These are phyloP conservation scores for Magnaporthiopsis incrustans DNA, from an alignment of 2,329 filamentous ascomycete species.

Conservation along the genomic window DNA sequence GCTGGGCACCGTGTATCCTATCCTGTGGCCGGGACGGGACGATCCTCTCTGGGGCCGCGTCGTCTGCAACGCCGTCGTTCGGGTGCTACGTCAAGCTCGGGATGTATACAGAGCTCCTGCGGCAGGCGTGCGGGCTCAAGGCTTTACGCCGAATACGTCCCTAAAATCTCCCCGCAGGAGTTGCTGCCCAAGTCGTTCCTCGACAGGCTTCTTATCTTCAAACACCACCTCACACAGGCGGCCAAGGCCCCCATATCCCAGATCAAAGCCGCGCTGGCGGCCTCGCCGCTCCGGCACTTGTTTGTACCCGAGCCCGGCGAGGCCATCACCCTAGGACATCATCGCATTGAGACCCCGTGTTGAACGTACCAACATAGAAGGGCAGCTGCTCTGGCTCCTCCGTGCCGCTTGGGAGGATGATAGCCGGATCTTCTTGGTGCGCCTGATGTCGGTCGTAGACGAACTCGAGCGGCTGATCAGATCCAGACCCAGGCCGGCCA, in stretches of 20 bases:
- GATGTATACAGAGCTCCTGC: slow-evolving; percentile 28
- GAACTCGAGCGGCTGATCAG: not conserved
- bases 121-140: slow-evolving; percentile 19
- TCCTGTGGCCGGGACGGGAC: slow-evolving; percentile 10
- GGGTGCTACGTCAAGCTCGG: slow-evolving; percentile 28
- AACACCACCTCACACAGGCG: slow-evolving; percentile 24
- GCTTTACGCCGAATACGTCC: slow-evolving; percentile 25
- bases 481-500: not conserved
- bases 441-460: not conserved
- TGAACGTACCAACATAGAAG: not conserved
- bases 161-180: slow-evolving; percentile 21
- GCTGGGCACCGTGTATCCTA: slow-evolving; percentile 22
- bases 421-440: not conserved
- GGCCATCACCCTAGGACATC: not conserved
- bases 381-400: not conserved
- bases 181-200: slow-evolving; percentile 32
- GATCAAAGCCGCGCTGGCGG: slow-evolving; percentile 18
- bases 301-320: slow-evolving; percentile 21
- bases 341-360: not conserved
- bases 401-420: not conserved
- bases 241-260: slow-evolving; percentile 22
- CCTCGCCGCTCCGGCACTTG: slow-evolving; percentile 31
- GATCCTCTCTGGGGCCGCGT: slow-evolving; percentile 31
- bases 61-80: slow-evolving; percentile 22
- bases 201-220: slow-evolving; percentile 30